Percentiles rank a stretch among this genome's conserved stretches.
phyloP scores from a whole-genome alignment of 75 land plant genomes.

The Picea glauca region DNA sequence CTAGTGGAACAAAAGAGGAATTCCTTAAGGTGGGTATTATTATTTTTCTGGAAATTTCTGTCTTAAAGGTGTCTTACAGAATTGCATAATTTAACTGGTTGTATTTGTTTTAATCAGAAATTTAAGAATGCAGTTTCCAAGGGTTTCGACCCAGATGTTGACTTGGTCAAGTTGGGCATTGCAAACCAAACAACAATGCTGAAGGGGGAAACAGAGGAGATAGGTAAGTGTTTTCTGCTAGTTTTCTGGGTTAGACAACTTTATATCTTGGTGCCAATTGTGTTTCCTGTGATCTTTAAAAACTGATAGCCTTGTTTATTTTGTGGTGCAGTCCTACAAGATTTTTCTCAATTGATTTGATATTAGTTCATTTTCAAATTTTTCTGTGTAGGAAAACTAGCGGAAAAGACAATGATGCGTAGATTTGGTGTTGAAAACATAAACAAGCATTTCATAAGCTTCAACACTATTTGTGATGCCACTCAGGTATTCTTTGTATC shows the following conservation, averaged over 20 bases:
- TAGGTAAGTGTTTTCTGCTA: conserved; percentile 46
- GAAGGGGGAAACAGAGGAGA: conserved; percentile 96
- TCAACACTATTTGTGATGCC: conserved; percentile 98
- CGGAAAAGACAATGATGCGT: conserved; percentile 86
- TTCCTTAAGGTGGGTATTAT: conserved; percentile 58
- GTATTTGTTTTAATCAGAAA: conserved; percentile 59
- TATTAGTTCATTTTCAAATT: conserved; percentile 2
- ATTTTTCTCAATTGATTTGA: background rate
- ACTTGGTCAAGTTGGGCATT: conserved; percentile 77
- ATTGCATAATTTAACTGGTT: background rate
- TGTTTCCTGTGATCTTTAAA: background rate
- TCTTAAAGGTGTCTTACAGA: background rate
- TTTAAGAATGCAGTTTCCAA: conserved; percentile 77
- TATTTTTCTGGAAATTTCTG: background rate
- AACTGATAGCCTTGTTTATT: background rate
- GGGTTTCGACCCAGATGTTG: conserved; percentile 86
- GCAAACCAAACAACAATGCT: conserved; percentile 99
- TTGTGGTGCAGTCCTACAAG: background rate
- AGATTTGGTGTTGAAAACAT: conserved; percentile 86
- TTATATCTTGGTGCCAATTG: background rate
- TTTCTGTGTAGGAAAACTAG: conserved; percentile 69
- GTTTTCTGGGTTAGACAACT: background rate
- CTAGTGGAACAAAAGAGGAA: conserved; percentile 90
- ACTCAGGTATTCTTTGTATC: conserved; percentile 62
- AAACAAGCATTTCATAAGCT: conserved; percentile 82